Conservation (phyloP, 2,329 filamentous ascomycete genomes). For the Emmonsia crescens region DNA sequence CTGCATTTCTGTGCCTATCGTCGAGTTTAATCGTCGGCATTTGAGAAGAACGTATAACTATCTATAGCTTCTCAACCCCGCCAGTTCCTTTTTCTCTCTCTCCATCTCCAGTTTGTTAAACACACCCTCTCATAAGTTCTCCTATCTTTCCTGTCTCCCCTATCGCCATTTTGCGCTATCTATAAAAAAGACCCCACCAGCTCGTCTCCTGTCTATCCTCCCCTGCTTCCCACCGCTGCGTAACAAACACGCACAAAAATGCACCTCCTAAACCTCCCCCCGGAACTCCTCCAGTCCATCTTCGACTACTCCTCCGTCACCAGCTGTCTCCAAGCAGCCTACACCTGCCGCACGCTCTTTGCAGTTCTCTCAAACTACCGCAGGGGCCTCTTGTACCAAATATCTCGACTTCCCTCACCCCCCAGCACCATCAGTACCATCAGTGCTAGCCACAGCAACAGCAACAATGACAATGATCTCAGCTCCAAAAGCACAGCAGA, state of each 20-base stretch:
- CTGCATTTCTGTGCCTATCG: too few species aligned
- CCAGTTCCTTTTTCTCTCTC: too few species aligned
- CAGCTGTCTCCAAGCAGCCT: conserved; percentile 29
- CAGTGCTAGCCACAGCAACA: not conserved
- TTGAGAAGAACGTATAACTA: too few species aligned
- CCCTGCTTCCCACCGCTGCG: not conserved
- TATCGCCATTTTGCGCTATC: too few species aligned
- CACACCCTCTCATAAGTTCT: too few species aligned
- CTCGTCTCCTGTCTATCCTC: not conserved
- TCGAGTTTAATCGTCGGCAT: too few species aligned
- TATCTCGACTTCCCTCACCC: conserved; percentile 22
- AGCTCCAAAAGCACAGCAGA: conserved; percentile 9
- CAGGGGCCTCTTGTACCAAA: conserved; percentile 27
- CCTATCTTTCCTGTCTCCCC: too few species aligned
- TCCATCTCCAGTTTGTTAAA: too few species aligned
- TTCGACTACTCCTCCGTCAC: conserved; percentile 24
- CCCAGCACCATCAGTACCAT: conserved; percentile 6
- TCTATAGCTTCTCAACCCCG: too few species aligned
- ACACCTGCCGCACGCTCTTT: conserved; percentile 27
- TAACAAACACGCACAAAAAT: not conserved
- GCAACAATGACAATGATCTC: not conserved
- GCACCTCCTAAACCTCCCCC: conserved; percentile 25
- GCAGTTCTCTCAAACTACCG: conserved; percentile 25
- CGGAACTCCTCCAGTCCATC: conserved; percentile 34
- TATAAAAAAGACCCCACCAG: too few species aligned